phyloP scores from a whole-genome alignment of 345 rosid species.

The Salix exigua region DNA sequence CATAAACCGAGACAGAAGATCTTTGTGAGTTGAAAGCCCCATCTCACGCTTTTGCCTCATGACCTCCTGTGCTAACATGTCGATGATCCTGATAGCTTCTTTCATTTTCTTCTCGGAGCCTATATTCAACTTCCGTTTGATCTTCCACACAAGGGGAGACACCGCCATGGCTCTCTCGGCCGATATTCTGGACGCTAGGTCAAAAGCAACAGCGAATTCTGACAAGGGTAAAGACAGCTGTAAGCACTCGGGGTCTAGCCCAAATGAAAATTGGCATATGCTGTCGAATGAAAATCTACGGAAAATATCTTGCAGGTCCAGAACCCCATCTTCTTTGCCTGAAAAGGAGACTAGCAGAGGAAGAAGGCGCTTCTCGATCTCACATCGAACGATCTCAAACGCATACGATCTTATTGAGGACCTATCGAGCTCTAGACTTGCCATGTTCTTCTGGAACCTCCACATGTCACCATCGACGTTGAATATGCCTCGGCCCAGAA shows the following conservation, averaged over 20 bases:
- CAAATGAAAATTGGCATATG: background rate
- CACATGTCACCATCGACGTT: conserved; percentile 1
- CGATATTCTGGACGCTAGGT: background rate
- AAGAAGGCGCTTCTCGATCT: background rate
- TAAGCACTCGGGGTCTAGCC: background rate
- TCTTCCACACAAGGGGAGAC: background rate
- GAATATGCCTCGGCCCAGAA: background rate
- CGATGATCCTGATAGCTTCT: background rate
- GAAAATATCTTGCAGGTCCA: background rate
- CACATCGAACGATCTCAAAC: background rate
- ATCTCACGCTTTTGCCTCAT: background rate
- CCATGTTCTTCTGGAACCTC: conserved; percentile 1
- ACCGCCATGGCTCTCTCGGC: background rate
- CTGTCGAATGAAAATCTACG: background rate
- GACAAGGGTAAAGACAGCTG: background rate
- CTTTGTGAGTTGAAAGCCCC: conserved; percentile 3
- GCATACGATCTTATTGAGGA: background rate
- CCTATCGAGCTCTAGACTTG: background rate
- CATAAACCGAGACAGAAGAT: conserved; percentile 75
- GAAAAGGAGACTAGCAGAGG: background rate
- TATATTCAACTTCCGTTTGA: background rate
- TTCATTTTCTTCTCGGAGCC: conserved; percentile 1
- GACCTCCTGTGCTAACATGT: background rate
- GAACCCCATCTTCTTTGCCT: background rate
- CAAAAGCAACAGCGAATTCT: background rate